Evolutionary conservation across 2,329 filamentous ascomycete species (phyloP), one percentile per base, ranked within the genome.

Genomic region (Claviceps lovelessii): DNA sequence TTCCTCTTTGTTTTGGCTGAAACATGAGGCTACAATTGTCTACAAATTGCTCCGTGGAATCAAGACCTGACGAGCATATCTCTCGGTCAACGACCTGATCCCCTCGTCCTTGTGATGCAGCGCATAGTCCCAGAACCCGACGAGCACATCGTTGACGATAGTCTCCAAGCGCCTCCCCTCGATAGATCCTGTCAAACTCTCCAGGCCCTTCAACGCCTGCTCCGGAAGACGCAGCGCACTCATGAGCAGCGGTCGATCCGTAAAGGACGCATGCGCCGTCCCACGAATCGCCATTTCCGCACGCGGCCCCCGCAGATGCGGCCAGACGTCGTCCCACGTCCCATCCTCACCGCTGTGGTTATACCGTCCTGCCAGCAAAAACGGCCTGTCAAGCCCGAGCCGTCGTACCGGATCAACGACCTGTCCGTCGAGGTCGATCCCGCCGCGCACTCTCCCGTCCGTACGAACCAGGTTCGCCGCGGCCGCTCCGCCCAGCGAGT

Each of bases 381-480:
- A 69, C 0, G 68, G 66, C 33, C 35, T 51, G 17, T 42, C 31
- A n/a, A 55, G 31, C 9, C 49, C 49, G 7, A 39, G 31, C 4
- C 42, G 39, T 8, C 17, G 5, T 1, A 48, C 42, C 5, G 67
- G 63, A 3, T 64, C 63, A 44, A 65, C 63, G 0, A 73, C 52
- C 1, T 57, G 55, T 5, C 74, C 74, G 56, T 76, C 73, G 9
- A 76, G 33, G 49, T 74, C 64, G 1, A 73, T 58, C 4, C 72
- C 73, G 0, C 64, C 71, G 0, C 58, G 55, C 54, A 75, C 63
- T 28, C 49, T 33, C 17, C 23, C 29, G 49, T 55, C 49, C 6
- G 33, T 9, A 33, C 41, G 41, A 4, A 35, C 17, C 19, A 51
- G 19, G 1, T 2, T 61, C 0, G 69, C 69, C 0, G 72, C 62